These are phyloP conservation scores for Paecilomyces formosus DNA, from an alignment of 2,329 filamentous ascomycete species.

Conservation along the genomic window DNA sequence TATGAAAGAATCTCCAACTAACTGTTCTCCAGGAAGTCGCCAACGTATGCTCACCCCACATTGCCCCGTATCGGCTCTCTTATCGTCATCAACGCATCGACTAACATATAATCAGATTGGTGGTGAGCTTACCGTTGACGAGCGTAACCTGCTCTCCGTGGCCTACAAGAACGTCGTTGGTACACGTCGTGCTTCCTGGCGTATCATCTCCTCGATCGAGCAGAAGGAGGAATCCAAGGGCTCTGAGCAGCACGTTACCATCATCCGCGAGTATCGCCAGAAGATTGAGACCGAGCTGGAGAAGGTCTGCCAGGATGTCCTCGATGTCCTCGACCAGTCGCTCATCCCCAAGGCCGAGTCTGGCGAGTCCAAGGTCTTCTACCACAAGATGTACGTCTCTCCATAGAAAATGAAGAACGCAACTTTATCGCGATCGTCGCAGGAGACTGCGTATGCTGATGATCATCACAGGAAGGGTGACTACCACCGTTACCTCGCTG, in stretches of 20 bases:
- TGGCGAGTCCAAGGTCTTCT: conserved; percentile 98
- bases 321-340: conserved; percentile 88
- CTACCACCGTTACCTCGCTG: conserved; percentile 97
- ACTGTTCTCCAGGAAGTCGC: conserved; percentile 67
- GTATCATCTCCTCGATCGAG: conserved; percentile 97
- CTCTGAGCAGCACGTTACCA: conserved; percentile 78
- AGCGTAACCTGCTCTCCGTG: conserved; percentile 94
- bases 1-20: not conserved
- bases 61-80: conserved; percentile 7
- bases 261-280: conserved; percentile 97
- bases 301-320: conserved; percentile 96
- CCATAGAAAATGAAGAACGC: conserved; percentile 1
- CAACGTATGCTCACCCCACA: conserved; percentile 53
- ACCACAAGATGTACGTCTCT: conserved; percentile 91
- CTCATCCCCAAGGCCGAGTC: conserved; percentile 89
- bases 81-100: conserved; percentile 11
- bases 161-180: conserved; percentile 99
- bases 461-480: conserved; percentile 77
- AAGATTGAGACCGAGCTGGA: conserved; percentile 97
- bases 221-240: conserved; percentile 99
- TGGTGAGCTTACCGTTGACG: conserved; percentile 63
- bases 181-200: conserved; percentile 93
- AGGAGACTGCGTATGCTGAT: conserved; percentile 10
- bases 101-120: conserved; percentile 44
- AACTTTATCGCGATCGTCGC: conserved; percentile 2